Conservation (phyloP, 257 asterid species). For the Linaria vulgaris region DNA sequence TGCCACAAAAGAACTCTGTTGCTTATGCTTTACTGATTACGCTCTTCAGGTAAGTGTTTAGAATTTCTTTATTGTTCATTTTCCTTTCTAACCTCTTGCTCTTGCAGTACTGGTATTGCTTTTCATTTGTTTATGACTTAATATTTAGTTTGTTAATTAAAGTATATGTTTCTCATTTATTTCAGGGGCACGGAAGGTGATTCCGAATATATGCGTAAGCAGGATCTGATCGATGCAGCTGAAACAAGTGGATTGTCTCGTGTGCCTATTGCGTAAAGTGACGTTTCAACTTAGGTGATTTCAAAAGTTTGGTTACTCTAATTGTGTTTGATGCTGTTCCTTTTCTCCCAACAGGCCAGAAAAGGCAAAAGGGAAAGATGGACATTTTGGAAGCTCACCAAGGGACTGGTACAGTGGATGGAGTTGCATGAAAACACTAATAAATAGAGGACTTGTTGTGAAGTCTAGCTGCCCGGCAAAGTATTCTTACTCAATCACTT, state of each 20-base stretch:
- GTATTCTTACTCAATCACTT: slow-evolving; percentile 43
- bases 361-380: slow-evolving; percentile 76
- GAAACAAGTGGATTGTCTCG: slow-evolving; percentile 97
- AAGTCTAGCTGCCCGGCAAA: slow-evolving; percentile 97
- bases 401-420: slow-evolving; percentile 97
- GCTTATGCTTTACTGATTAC: slow-evolving; percentile 84
- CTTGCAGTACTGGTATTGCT: background rate
- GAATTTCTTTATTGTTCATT: background rate
- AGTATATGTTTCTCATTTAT: slow-evolving; percentile 18
- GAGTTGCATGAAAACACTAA: slow-evolving; percentile 86
- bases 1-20: slow-evolving; percentile 95
- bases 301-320: slow-evolving; percentile 20
- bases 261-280: slow-evolving; percentile 63
- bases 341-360: slow-evolving; percentile 60
- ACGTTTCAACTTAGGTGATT: slow-evolving; percentile 15
- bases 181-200: slow-evolving; percentile 62
- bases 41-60: slow-evolving; percentile 63
- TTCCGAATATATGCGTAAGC: slow-evolving; percentile 69
- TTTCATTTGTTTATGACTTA: background rate
- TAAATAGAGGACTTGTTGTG: slow-evolving; percentile 82
- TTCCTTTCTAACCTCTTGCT: slow-evolving; percentile 9
- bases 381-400: slow-evolving; percentile 75
- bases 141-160: background rate
- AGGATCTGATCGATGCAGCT: slow-evolving; percentile 84
- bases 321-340: slow-evolving; percentile 20